Evolutionary conservation across 345 rosid species (phyloP).

Genomic region (Zanthoxylum bungeanum): DNA sequence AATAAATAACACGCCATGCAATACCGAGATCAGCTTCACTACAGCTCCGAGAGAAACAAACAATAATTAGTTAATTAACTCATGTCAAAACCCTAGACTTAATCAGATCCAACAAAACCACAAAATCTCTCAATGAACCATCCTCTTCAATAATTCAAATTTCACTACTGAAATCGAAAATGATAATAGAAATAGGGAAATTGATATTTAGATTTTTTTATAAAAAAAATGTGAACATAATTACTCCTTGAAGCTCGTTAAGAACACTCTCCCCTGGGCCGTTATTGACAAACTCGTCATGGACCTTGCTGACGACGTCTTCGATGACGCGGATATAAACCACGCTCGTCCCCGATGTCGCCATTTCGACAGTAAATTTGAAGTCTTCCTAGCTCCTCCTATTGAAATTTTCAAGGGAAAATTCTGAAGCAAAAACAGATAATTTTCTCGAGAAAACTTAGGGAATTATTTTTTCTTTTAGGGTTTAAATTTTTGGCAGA

Average conservation of each 20-base stretch:
- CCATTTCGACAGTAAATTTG: conserved; percentile 25
- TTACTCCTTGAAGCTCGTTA: conserved; percentile 88
- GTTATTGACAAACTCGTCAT: conserved; percentile 76
- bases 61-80: neutral
- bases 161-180: neutral
- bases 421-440: conserved; percentile 7
- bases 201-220: neutral
- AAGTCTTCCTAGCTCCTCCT: conserved; percentile 19
- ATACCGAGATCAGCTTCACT: conserved; percentile 7
- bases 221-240: neutral
- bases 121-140: neutral
- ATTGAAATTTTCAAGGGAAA: conserved; percentile 6
- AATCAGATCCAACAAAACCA: conserved; percentile 35
- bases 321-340: conserved; percentile 93
- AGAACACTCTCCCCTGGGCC: conserved; percentile 89
- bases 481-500: conserved; percentile 23
- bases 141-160: neutral
- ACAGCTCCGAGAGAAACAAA: conserved; percentile 11
- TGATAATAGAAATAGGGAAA: neutral
- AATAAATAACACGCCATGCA: neutral
- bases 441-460: conserved; percentile 11
- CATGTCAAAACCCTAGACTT: conserved; percentile 35
- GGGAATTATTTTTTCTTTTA: neutral
- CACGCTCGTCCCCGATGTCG: conserved; percentile 54
- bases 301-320: conserved; percentile 87